These are phyloP conservation scores for Verticillium nonalfalfae DNA, from an alignment of 2,329 filamentous ascomycete genomes.

Conservation along the genomic window DNA sequence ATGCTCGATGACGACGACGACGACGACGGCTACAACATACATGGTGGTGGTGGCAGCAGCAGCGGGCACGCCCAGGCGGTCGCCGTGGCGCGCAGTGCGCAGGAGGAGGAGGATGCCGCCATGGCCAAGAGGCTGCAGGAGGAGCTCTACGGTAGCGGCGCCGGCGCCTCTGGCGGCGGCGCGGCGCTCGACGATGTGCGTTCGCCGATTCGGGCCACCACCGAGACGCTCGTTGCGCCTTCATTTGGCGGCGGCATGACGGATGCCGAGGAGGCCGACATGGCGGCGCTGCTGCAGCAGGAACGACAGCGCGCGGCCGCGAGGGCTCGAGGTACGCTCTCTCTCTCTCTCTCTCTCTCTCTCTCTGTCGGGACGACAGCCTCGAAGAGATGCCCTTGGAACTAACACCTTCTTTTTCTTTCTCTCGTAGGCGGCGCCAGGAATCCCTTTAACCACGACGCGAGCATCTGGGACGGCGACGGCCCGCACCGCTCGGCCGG, in stretches of 20 bases:
- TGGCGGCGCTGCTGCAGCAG: conserved; percentile 56
- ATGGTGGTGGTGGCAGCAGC: conserved; percentile 29
- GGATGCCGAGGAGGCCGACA: conserved; percentile 49
- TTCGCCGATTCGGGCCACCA: conserved; percentile 85
- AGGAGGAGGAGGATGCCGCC: conserved; percentile 83
- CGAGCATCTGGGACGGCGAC: conserved; percentile 30
- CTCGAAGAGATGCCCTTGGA: background rate
- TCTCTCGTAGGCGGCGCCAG: conserved; percentile 1
- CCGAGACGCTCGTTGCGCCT: conserved; percentile 83
- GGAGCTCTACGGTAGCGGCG: conserved; percentile 66
- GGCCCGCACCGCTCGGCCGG: background rate
- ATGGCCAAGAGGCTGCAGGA: conserved; percentile 90
- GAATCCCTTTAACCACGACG: conserved; percentile 30
- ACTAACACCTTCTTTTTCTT: background rate
- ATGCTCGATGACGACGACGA: conserved; percentile 28
- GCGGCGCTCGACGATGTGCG: conserved; percentile 59
- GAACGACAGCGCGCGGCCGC: conserved; percentile 34
- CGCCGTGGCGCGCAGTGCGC: conserved; percentile 37
- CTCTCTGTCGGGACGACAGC: background rate
- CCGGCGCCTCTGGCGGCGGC: conserved; percentile 31
- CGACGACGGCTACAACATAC: conserved; percentile 24
- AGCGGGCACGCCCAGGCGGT: conserved; percentile 31
- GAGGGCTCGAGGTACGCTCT: conserved; percentile 14
- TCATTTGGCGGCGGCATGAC: conserved; percentile 33
- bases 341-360: too few species aligned